Conservation (phyloP, 306 rosid genomes). For the Rosa persica region DNA sequence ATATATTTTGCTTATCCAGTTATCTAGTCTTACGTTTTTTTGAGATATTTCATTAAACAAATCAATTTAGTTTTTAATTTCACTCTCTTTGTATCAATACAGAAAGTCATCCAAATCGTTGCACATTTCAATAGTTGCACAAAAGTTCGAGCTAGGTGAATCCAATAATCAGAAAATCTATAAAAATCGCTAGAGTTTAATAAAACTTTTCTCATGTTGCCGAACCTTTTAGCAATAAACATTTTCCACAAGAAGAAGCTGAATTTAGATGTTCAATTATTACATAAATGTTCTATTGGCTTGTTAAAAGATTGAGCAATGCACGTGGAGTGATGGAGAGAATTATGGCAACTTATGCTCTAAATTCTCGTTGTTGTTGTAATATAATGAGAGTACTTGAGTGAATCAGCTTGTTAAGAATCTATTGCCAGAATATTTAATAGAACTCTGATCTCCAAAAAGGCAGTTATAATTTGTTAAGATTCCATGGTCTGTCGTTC, state of each 20-base stretch:
- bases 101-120: too few species aligned
- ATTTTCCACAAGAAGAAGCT: neutral
- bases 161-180: neutral
- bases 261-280: neutral
- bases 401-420: neutral
- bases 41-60: neutral
- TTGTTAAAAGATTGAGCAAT: neutral
- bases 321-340: slow-evolving; percentile 22
- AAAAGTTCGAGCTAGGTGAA: neutral
- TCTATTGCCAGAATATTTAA: neutral
- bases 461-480: neutral
- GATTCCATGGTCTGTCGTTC: neutral
- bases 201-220: neutral
- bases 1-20: too few species aligned
- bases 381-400: neutral
- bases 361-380: neutral
- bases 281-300: neutral
- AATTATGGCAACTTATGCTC: slow-evolving; percentile 12
- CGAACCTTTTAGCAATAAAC: neutral
- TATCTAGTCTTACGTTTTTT: too few species aligned
- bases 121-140: neutral
- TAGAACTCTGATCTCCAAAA: neutral
- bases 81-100: too few species aligned
- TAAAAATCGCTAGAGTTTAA: neutral
- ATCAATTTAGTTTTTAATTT: too few species aligned